Conservation (phyloP, 1,284 basidiomycete genomes). For the Albatrellus sp. region DNA sequence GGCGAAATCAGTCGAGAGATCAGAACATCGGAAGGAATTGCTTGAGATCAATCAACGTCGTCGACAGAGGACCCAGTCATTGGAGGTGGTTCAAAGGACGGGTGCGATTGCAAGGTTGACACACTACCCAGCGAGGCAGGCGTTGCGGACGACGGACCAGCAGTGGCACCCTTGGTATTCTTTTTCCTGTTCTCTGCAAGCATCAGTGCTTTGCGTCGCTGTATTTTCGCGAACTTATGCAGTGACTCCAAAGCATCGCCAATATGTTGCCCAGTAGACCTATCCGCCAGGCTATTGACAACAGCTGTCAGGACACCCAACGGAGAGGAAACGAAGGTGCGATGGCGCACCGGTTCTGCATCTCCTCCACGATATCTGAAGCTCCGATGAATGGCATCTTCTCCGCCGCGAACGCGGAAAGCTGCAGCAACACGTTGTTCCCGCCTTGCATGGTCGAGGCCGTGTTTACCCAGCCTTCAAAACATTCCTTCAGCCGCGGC, state of each 20-base stretch:
- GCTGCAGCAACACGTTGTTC: slow-evolving; percentile 19
- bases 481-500: slow-evolving; percentile 40
- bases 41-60: too few relatives aligned
- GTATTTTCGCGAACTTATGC: slow-evolving; percentile 34
- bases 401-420: slow-evolving; percentile 30
- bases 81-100: too few relatives aligned
- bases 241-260: slow-evolving; percentile 37
- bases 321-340: background rate
- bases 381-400: slow-evolving; percentile 44
- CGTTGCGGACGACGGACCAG: too few relatives aligned
- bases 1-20: too few relatives aligned
- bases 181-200: too few relatives aligned
- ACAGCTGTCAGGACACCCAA: background rate
- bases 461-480: slow-evolving; percentile 40
- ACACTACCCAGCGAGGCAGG: too few relatives aligned
- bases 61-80: too few relatives aligned
- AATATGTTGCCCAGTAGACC: slow-evolving; percentile 38
- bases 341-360: slow-evolving; percentile 32
- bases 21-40: too few relatives aligned
- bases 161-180: too few relatives aligned
- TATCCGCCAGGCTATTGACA: slow-evolving; percentile 31
- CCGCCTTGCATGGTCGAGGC: slow-evolving; percentile 25
- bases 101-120: too few relatives aligned
- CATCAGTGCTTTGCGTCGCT: slow-evolving; percentile 13
- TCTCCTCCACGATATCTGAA: slow-evolving; percentile 39